Conservation (phyloP, 139 green algal genomes). For the Auxenochlorella pyrenoidosa region DNA sequence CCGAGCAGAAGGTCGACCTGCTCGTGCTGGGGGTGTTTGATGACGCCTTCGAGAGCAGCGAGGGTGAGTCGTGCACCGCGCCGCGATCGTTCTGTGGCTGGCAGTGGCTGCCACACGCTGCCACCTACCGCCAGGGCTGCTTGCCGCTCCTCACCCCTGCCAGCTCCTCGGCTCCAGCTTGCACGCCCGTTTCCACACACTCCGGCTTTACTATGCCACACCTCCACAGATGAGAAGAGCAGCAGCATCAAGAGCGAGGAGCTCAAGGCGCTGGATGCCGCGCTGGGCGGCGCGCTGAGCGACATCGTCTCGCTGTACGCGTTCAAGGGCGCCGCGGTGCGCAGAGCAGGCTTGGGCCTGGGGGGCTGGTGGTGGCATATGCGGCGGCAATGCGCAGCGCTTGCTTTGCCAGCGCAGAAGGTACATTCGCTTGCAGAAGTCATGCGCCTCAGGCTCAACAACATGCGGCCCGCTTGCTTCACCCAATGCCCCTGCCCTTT, state of each 20-base stretch:
- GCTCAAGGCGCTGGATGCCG: constrained; percentile 63
- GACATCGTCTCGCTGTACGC: constrained; percentile 69
- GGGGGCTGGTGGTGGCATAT: background rate
- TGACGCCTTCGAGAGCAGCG: constrained; percentile 58
- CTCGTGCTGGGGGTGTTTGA: constrained; percentile 77
- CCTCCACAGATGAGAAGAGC: constrained; percentile 49
- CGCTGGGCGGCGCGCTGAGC: constrained; percentile 55
- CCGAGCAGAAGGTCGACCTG: constrained; percentile 70
- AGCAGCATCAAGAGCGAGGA: constrained; percentile 53
- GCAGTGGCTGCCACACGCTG: background rate
- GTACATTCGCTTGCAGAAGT: background rate
- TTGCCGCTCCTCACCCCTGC: background rate
- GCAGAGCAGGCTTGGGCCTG: background rate
- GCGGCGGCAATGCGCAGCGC: background rate
- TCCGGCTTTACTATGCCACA: background rate
- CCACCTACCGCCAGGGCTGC: background rate
- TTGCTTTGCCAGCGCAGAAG: background rate
- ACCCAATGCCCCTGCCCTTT: background rate
- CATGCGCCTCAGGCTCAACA: background rate
- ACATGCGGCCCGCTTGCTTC: too few species aligned
- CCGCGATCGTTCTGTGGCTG: background rate
- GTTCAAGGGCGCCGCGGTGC: constrained; percentile 75
- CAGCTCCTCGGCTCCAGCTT: background rate
- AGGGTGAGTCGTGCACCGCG: too few species aligned
- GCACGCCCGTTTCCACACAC: background rate